phyloP scores from a whole-genome alignment of 371 early-diverging fungal genomes.

The Mortierella sp. region DNA sequence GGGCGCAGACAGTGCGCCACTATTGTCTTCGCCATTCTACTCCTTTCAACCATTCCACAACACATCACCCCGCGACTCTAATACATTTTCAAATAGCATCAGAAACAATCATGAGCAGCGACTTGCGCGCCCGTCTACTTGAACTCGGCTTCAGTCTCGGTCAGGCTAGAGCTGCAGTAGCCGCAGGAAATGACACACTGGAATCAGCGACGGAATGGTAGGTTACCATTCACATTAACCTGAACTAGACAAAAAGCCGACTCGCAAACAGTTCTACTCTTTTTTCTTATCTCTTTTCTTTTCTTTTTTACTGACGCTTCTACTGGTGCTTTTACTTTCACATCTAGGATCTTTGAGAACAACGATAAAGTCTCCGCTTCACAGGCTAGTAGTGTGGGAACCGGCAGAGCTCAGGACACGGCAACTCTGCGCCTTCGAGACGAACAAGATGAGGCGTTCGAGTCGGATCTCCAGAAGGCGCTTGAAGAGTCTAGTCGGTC shows the following conservation, averaged over 20 bases:
- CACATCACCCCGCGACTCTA: neutral
- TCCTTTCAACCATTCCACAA: neutral
- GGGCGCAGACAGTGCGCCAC: neutral
- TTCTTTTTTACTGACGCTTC: neutral
- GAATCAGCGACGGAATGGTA: slow-evolving; percentile 50
- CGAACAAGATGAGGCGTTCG: slow-evolving; percentile 28
- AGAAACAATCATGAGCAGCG: slow-evolving; percentile 24
- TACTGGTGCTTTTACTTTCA: neutral
- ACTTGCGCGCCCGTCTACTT: slow-evolving; percentile 42
- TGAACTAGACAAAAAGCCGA: neutral
- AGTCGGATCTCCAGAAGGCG: slow-evolving; percentile 36
- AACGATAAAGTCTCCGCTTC: neutral
- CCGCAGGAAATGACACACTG: slow-evolving; percentile 42
- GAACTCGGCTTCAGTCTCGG: slow-evolving; percentile 44
- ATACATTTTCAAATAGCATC: neutral
- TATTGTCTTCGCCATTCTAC: neutral
- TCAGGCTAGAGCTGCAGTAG: slow-evolving; percentile 54
- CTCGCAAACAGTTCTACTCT: too few species aligned
- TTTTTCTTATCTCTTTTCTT: neutral
- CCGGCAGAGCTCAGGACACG: neutral
- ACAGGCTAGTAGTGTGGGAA: neutral
- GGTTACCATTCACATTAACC: neutral
- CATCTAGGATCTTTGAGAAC: slow-evolving; percentile 43
- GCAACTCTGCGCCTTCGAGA: slow-evolving; percentile 27
- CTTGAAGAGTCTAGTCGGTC: slow-evolving; percentile 21